These are phyloP conservation scores for Dryadomyces sulphureus DNA, from an alignment of 2,329 filamentous ascomycete species.

Conservation along the genomic window DNA sequence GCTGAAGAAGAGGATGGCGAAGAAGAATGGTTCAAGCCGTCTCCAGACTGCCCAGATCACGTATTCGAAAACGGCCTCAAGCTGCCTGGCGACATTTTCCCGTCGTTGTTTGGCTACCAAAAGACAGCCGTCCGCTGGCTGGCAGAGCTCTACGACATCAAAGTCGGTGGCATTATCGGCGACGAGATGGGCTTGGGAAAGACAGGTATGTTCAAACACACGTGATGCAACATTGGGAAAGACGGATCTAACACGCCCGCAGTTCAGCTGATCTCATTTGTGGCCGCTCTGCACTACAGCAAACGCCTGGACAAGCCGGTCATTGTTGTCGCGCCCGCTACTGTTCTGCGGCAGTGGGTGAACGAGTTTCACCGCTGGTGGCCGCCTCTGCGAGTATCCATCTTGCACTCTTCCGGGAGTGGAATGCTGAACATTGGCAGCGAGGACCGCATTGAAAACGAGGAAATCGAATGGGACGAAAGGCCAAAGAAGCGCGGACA, in stretches of 20 bases:
- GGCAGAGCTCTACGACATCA: slow-evolving; percentile 77
- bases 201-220: slow-evolving; percentile 34
- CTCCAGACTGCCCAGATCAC: slow-evolving; percentile 68
- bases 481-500: slow-evolving; percentile 27
- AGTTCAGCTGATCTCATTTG: slow-evolving; percentile 54
- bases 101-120: slow-evolving; percentile 88
- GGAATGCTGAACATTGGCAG: slow-evolving; percentile 76
- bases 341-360: slow-evolving; percentile 93
- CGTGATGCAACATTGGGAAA: no score
- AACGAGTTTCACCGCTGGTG: slow-evolving; percentile 98
- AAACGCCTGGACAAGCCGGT: slow-evolving; percentile 70
- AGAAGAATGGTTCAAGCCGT: slow-evolving; percentile 70
- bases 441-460: slow-evolving; percentile 43
- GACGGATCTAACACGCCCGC: no score
- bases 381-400: slow-evolving; percentile 94
- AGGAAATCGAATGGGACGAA: slow-evolving; percentile 35
- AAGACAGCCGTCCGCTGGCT: slow-evolving; percentile 96
- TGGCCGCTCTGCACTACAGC: slow-evolving; percentile 87
- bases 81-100: slow-evolving; percentile 84
- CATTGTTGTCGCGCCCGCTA: slow-evolving; percentile 86
- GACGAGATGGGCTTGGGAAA: slow-evolving; percentile 99
- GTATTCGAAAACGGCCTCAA: slow-evolving; percentile 60
- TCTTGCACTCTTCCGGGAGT: slow-evolving; percentile 87
- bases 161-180: slow-evolving; percentile 85
- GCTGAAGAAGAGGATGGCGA: slow-evolving; percentile 24